These are phyloP conservation scores for Yamadazyma conglobata DNA, from an alignment of 1,139 yeast genomes.

Conservation along the genomic window DNA sequence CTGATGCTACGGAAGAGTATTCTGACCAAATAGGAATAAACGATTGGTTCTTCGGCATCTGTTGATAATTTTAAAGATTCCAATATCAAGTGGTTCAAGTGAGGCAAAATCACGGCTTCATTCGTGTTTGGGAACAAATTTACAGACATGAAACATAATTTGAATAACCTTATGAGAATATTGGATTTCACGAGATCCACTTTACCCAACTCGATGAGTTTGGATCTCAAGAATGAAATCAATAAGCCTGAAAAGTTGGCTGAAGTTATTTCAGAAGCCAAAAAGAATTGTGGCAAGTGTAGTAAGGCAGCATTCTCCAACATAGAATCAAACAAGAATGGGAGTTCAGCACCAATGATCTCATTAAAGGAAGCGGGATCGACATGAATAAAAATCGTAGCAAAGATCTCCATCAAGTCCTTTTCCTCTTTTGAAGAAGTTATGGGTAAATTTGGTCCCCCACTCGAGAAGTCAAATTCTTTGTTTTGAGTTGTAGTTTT, in stretches of 20 bases:
- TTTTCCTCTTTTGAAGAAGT: constrained; percentile 90
- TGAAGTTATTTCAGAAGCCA: constrained; percentile 90
- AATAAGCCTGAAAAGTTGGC: constrained; percentile 90
- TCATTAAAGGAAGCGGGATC: constrained; percentile 97
- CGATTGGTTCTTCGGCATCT: constrained; percentile 87
- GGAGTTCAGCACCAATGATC: constrained; percentile 78
- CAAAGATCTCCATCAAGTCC: constrained; percentile 93
- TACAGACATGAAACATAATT: constrained; percentile 93
- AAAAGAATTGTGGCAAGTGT: constrained; percentile 89
- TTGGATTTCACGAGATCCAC: constrained; percentile 77
- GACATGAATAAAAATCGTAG: constrained; percentile 87
- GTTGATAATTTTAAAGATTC: constrained; percentile 79
- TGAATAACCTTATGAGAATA: constrained; percentile 79
- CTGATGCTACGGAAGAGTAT: constrained; percentile 91
- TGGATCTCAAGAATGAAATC: constrained; percentile 69
- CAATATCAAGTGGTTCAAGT: constrained; percentile 75
- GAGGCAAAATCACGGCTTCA: constrained; percentile 84
- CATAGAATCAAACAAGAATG: constrained; percentile 74
- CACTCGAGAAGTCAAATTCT: constrained; percentile 60
- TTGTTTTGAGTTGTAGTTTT: constrained; percentile 40
- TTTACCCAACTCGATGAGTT: constrained; percentile 76
- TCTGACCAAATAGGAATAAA: constrained; percentile 82
- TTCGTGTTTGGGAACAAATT: constrained; percentile 84
- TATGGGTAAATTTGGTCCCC: constrained; percentile 79
- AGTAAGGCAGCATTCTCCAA: constrained; percentile 80